These are phyloP conservation scores for Leccinum griseonigrum DNA, from an alignment of 1,284 basidiomycete genomes.

Conservation along the genomic window DNA sequence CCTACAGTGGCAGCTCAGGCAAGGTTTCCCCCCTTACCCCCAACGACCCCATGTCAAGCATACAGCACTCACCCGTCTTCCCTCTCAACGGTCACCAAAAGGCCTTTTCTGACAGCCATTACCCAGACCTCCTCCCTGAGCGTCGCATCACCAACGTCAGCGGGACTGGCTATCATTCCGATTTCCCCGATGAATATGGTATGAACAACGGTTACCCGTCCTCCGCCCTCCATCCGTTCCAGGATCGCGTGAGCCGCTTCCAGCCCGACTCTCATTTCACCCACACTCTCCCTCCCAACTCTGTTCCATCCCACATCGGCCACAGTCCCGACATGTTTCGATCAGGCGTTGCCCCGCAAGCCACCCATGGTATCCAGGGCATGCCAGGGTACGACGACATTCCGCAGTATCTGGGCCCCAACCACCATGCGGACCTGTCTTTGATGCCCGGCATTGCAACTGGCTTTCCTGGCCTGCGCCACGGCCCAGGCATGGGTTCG, in stretches of 20 bases:
- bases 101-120: conserved; percentile 51
- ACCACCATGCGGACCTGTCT: conserved; percentile 51
- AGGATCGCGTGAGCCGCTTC: conserved; percentile 55
- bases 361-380: conserved; percentile 56
- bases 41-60: conserved; percentile 53
- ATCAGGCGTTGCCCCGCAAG: conserved; percentile 59
- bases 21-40: conserved; percentile 74
- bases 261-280: conserved; percentile 47
- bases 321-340: conserved; percentile 55
- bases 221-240: conserved; percentile 51
- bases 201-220: conserved; percentile 51
- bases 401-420: conserved; percentile 50
- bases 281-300: conserved; percentile 40
- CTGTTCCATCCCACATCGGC: conserved; percentile 44
- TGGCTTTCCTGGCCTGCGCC: conserved; percentile 61
- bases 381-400: conserved; percentile 55
- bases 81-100: conserved; percentile 45
- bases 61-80: conserved; percentile 55
- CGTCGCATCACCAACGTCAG: conserved; percentile 52
- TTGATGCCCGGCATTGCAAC: conserved; percentile 62
- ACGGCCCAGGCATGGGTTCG: conserved; percentile 54
- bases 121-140: conserved; percentile 53
- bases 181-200: conserved; percentile 62
- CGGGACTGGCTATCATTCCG: conserved; percentile 46
- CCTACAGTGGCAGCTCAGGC: conserved; percentile 56